Conservation (phyloP, 768 basidiomycete species). For the Leucosporidium scottii region DNA sequence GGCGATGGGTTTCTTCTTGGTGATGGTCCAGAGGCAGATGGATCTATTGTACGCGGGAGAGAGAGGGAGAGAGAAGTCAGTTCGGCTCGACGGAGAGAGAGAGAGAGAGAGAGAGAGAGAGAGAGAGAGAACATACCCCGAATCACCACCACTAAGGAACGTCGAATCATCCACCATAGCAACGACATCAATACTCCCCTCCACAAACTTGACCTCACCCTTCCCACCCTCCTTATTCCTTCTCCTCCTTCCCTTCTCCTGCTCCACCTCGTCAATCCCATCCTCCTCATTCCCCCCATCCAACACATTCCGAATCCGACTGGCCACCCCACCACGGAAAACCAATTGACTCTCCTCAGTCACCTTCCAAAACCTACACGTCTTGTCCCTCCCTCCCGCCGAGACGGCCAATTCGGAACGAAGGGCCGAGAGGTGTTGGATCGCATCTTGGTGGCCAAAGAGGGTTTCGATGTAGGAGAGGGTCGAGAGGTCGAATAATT, state of each 20-base stretch:
- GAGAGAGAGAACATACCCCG: slow-evolving; percentile 63
- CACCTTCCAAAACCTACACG: slow-evolving; percentile 91
- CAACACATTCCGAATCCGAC: slow-evolving; percentile 66
- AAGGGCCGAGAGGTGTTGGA: slow-evolving; percentile 69
- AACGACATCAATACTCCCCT: slow-evolving; percentile 85
- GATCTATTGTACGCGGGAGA: slow-evolving; percentile 49
- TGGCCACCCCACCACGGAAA: slow-evolving; percentile 88
- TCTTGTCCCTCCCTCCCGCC: slow-evolving; percentile 83
- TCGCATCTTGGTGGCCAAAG: slow-evolving; percentile 91
- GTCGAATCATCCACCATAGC: slow-evolving; percentile 92
- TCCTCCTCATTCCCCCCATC: slow-evolving; percentile 56
- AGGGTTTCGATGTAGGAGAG: slow-evolving; percentile 87
- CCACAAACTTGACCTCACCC: slow-evolving; percentile 53
- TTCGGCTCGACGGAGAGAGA: slow-evolving; percentile 2
- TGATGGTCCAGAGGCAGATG: slow-evolving; percentile 83
- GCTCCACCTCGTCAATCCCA: slow-evolving; percentile 39
- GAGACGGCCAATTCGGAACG: slow-evolving; percentile 77
- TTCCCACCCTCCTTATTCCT: slow-evolving; percentile 46
- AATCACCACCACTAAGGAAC: slow-evolving; percentile 90
- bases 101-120: not conserved
- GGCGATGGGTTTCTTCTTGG: slow-evolving; percentile 91
- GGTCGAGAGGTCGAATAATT: slow-evolving; percentile 68
- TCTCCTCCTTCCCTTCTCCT: slow-evolving; percentile 53
- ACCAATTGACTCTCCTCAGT: slow-evolving; percentile 91
- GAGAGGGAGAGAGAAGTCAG: not conserved